Evolutionary conservation across 2,329 filamentous ascomycete genomes (phyloP), one percentile per base, ranked within the genome.

Genomic region (Berkeleyomyces basicola): DNA sequence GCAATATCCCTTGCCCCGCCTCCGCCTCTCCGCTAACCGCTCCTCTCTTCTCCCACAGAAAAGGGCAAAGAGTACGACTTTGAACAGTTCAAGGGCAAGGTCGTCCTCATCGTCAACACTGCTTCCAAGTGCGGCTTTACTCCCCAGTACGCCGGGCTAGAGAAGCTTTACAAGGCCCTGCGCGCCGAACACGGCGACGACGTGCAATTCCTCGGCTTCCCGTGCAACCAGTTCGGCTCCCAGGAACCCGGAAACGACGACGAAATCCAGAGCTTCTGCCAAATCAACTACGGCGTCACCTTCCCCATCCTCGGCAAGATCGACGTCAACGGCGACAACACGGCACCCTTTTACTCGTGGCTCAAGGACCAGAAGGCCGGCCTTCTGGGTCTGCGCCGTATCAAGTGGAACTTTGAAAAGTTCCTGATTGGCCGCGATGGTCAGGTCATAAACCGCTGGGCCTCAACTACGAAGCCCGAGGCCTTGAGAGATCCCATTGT

Each of bases 351-450:
- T 44, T 97, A 81, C 74, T 80, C 87, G 72, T 99, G 82, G 82
- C 74, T 87, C 70, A 87, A 86, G 78, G 74, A 75, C 51, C 76
- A 85, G 75, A 86, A 90, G 78, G 82, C 92, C 0, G 91, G 93
- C 31, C 70, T 96, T 63, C 76, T 97, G 76, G 93, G 93, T 23
- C 73, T 97, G 71, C 92, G 95, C 85, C 76, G 85, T 66, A 80
- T 99, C 70, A 96, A 97, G 86, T 99, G 93, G 93, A 99, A 99
- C 77, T 99, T 97, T 78, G 93, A 99, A 76, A 99, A 99, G 82
- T 99, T 96, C 76, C 77, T 99, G 67, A 78, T 99, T 67, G 87
- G 86, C 65, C 82, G 83, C 66, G 90, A 97, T 74, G 93, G 93
- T 36, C 81, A 86, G 76, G 90, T 97, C 68, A 87, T 88, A 75